A percentile compares a stretch with the other conserved stretches of the same genome.
Evolutionary conservation across 1,139 yeast genomes (phyloP).

Genomic region (Pichia sp.): DNA sequence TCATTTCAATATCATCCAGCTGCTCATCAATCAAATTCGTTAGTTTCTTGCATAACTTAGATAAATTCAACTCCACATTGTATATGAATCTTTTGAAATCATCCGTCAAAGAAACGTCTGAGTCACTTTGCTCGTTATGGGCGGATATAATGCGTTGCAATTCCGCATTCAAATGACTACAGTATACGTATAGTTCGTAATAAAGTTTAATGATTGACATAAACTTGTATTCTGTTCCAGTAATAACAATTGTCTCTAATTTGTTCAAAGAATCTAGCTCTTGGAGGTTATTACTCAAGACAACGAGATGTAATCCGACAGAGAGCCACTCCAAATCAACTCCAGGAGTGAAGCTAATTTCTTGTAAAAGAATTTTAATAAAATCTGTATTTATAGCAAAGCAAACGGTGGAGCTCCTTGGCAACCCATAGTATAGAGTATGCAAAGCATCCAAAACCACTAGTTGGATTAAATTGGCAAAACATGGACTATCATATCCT

Average conservation of each 20-base stretch:
- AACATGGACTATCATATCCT: slow-evolving; percentile 26
- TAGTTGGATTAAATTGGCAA: slow-evolving; percentile 44
- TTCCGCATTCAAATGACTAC: slow-evolving; percentile 20
- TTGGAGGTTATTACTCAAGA: slow-evolving; percentile 21
- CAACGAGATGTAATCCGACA: slow-evolving; percentile 30
- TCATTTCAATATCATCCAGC: slow-evolving; percentile 35
- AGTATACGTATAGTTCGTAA: slow-evolving; percentile 24
- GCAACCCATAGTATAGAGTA: slow-evolving; percentile 55
- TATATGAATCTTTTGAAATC: slow-evolving; percentile 30
- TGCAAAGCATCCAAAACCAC: slow-evolving; percentile 53
- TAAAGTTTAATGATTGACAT: slow-evolving; percentile 25
- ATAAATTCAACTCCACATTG: slow-evolving; percentile 46
- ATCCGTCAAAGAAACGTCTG: slow-evolving; percentile 2
- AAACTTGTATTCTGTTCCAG: slow-evolving; percentile 25
- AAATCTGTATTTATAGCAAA: slow-evolving; percentile 38
- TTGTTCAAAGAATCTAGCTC: slow-evolving; percentile 24
- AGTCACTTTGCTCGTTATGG: not conserved
- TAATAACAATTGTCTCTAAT: slow-evolving; percentile 23
- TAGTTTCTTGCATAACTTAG: slow-evolving; percentile 42
- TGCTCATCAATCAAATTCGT: slow-evolving; percentile 35
- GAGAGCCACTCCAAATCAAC: slow-evolving; percentile 20
- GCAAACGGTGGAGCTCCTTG: slow-evolving; percentile 33
- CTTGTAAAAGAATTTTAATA: slow-evolving; percentile 41
- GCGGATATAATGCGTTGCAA: slow-evolving; percentile 2
- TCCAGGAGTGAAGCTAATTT: slow-evolving; percentile 6